These are phyloP conservation scores for Jaapia argillacea DNA, from an alignment of 768 basidiomycete species.

Conservation along the genomic window DNA sequence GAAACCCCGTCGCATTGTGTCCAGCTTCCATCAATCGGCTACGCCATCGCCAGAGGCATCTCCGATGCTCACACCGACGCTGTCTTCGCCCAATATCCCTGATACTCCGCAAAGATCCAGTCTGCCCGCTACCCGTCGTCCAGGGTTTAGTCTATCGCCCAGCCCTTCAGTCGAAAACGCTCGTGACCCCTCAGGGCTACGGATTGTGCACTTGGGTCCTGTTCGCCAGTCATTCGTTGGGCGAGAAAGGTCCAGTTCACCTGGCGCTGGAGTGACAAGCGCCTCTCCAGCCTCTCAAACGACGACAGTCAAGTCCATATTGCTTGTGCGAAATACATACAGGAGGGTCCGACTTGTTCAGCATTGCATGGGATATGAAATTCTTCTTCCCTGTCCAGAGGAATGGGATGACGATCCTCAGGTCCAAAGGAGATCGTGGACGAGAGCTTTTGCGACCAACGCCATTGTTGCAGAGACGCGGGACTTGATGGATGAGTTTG, in stretches of 20 bases:
- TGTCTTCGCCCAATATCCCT: conserved; percentile 8
- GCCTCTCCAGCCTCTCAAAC: background rate
- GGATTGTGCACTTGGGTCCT: conserved; percentile 55
- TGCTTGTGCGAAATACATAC: conserved; percentile 49
- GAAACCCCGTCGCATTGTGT: conserved; percentile 41
- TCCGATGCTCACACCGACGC: conserved; percentile 8
- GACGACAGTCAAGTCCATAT: conserved; percentile 31
- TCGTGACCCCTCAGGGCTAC: conserved; percentile 27
- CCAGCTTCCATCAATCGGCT: conserved; percentile 23
- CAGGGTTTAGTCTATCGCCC: conserved; percentile 31
- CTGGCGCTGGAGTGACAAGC: conserved; percentile 1
- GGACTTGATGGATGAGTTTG: background rate
- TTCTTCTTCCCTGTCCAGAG: conserved; percentile 38
- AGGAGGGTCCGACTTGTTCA: conserved; percentile 53
- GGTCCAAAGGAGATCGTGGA: background rate
- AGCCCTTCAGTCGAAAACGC: conserved; percentile 25
- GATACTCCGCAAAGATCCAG: conserved; percentile 5
- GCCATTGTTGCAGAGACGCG: background rate
- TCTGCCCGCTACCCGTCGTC: too few relatives aligned
- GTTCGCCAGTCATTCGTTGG: conserved; percentile 22
- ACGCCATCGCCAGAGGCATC: conserved; percentile 8
- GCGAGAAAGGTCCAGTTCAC: conserved; percentile 5
- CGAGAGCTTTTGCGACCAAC: background rate
- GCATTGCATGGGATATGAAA: conserved; percentile 50
- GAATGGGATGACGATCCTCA: conserved; percentile 1